These are phyloP conservation scores for Falciphora oryzae DNA, from an alignment of 2,329 filamentous ascomycete species.

Conservation along the genomic window DNA sequence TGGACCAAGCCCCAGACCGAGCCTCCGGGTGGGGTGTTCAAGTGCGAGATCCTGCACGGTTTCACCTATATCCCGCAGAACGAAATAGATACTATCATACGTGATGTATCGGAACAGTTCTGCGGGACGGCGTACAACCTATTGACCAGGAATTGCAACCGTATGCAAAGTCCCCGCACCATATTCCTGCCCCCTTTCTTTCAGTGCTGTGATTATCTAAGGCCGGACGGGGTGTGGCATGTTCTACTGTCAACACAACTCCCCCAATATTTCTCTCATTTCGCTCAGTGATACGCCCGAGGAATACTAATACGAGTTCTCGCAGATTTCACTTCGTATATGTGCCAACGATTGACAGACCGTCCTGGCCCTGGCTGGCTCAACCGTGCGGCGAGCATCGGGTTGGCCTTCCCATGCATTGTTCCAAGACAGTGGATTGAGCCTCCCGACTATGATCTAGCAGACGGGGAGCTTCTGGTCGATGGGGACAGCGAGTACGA, in stretches of 20 bases:
- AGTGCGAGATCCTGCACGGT: slow-evolving; percentile 69
- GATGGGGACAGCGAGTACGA: slow-evolving; percentile 37
- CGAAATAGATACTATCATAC: slow-evolving; percentile 68
- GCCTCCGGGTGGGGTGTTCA: slow-evolving; percentile 73
- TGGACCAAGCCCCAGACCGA: slow-evolving; percentile 68
- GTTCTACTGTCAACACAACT: too few relatives aligned
- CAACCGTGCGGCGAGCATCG: slow-evolving; percentile 79
- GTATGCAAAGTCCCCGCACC: background rate
- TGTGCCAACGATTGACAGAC: slow-evolving; percentile 68
- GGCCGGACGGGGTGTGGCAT: too few relatives aligned
- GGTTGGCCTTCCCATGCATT: slow-evolving; percentile 73
- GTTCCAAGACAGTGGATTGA: slow-evolving; percentile 79
- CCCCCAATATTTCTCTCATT: background rate
- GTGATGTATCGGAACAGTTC: slow-evolving; percentile 64
- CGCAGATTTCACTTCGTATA: slow-evolving; percentile 66
- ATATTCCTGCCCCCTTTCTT: too few relatives aligned
- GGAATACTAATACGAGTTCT: background rate
- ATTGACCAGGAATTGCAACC: slow-evolving; percentile 80
- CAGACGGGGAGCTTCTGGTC: slow-evolving; percentile 63
- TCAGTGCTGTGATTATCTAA: too few relatives aligned
- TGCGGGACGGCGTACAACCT: slow-evolving; percentile 74
- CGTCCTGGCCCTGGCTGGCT: slow-evolving; percentile 67
- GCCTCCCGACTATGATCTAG: slow-evolving; percentile 68
- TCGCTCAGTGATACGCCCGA: background rate
- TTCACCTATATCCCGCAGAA: slow-evolving; percentile 64